Conservation (phyloP, 2,329 filamentous ascomycete species). For the Aspergillus sp. region DNA sequence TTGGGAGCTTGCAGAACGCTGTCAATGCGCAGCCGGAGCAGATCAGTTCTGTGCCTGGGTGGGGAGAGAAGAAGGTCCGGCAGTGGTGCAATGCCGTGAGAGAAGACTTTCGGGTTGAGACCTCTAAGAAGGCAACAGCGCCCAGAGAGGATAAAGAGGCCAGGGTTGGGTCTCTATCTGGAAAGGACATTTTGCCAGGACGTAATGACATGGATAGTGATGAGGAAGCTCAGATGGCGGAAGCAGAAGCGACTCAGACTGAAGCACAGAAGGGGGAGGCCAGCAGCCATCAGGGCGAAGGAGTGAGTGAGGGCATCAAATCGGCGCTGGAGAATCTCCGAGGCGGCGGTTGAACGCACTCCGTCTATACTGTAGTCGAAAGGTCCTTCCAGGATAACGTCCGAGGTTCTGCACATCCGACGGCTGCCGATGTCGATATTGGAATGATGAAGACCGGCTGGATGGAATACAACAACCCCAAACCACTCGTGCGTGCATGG, state of each 20-base stretch:
- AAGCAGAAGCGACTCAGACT: conserved; percentile 13
- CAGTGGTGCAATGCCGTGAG: conserved; percentile 73
- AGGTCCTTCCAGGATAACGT: too few species aligned
- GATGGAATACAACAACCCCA: too few species aligned
- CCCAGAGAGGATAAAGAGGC: conserved; percentile 14
- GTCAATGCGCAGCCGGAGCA: conserved; percentile 83
- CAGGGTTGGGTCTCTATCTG: conserved; percentile 17
- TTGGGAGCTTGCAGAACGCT: conserved; percentile 78
- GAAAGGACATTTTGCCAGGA: conserved; percentile 5
- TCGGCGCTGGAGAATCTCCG: conserved; percentile 50
- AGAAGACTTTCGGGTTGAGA: conserved; percentile 72
- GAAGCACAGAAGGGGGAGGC: conserved; percentile 12
- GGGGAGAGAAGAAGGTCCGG: conserved; percentile 91
- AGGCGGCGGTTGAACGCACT: conserved; percentile 20
- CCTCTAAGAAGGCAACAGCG: conserved; percentile 51
- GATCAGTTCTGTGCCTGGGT: conserved; percentile 73
- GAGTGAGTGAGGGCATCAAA: conserved; percentile 50
- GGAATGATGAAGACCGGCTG: too few species aligned
- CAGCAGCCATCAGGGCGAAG: conserved; percentile 25
- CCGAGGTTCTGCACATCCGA: too few species aligned
- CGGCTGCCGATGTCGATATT: too few species aligned
- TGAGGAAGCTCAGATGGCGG: conserved; percentile 38
- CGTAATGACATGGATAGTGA: conserved; percentile 27
- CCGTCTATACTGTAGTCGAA: too few species aligned
- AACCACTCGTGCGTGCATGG: too few species aligned